Base-by-base conservation (phyloP, 345 rosid genomes). In the Zanthoxylum bungeanum region DNA sequence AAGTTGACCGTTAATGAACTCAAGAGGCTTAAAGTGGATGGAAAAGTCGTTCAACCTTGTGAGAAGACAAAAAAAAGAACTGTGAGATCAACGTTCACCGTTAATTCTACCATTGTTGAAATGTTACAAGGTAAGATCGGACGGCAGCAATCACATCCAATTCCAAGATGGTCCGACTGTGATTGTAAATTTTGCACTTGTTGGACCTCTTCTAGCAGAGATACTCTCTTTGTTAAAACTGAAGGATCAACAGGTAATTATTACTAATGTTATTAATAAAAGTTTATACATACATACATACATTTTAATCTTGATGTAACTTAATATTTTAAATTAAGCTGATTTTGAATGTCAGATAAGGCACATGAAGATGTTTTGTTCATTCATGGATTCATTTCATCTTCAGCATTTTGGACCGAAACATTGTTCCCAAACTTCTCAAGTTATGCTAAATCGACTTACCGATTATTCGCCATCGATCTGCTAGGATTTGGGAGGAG, bases 301-400 rank as follows among this genome's bases (percentile, higher is more conserved):
- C 14, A 40, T 10, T 9, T 44, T 44, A 14, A 44, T 44, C n/a
- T n/a, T n/a, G n/a, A n/a, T n/a, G n/a, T 44, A 4, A 44, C 19
- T 4, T 12, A 44, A 12, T 44, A 14, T 44, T 44, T 44, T 44
- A 14, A 44, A n/a, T n/a, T n/a, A n/a, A n/a, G n/a, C n/a, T n/a
- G n/a, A n/a, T n/a, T n/a, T n/a, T n/a, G n/a, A n/a, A 44, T 68
- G 27, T 34, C 87, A 83, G 89, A 64, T 46, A 78, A 83, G 71
- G 90, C 84, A 63, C 78, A 78, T 53, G 99, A 91, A 66, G 93
- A 88, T 39, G 98, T 96, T 19, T 62, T 96, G 27, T 93, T 96
- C 88, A 88, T 96, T 61, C 99, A 96, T 71, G 99, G 99, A n/a
- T 96, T 96, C 90, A 88, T 96, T 73, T 96, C 98, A 25, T 96